Evolutionary conservation across 176 grass and related monocot species (phyloP), one percentile per base, ranked within the genome.

Genomic region (Eragrostis nindensis): DNA sequence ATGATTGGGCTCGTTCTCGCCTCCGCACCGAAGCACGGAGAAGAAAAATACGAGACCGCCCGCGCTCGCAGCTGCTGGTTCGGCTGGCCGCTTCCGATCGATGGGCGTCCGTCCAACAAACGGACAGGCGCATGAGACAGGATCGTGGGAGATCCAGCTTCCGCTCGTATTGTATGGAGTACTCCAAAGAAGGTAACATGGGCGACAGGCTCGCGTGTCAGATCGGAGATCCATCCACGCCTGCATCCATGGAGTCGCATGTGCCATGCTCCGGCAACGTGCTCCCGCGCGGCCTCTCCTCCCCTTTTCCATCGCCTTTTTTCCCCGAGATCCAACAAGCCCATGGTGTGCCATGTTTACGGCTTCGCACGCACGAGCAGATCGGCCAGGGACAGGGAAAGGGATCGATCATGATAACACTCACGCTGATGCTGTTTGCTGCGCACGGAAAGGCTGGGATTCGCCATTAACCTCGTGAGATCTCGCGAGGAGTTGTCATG

Each of bases 161-260:
- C 7, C 19, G 11, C 5, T 12, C 1, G 49, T 13, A 32, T 4
- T n/a, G n/a, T n/a, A n/a, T n/a, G n/a, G 15, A n/a, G 8, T 55
- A n/a, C n/a, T n/a, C n/a, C n/a, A n/a, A n/a, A n/a, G 36, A 30
- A 24, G 26, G 80, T 82, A 76, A 68, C 82, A 47, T 84, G 81
- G 62, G 70, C 59, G 80, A 67, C 74, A 69, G 74, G 60, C 60
- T 39, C 74, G 40, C 70, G 87, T 85, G 82, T 24, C 63, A 49
- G 82, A 27, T 61, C 57, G 24, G 24, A 59, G 80, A 71, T 49
- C 30, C 41, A 45, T 69, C 41, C 21, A 43, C 16, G 13, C 36
- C 24, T 43, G 24, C 72, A 50, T 67, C 32, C 66, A 49, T 47
- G 74, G 30, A 22, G n/a, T n/a, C n/a, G 73, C 82, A 81, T 70